These are phyloP conservation scores for Ajuga reptans DNA, from an alignment of 305 asterid species.

Conservation along the genomic window DNA sequence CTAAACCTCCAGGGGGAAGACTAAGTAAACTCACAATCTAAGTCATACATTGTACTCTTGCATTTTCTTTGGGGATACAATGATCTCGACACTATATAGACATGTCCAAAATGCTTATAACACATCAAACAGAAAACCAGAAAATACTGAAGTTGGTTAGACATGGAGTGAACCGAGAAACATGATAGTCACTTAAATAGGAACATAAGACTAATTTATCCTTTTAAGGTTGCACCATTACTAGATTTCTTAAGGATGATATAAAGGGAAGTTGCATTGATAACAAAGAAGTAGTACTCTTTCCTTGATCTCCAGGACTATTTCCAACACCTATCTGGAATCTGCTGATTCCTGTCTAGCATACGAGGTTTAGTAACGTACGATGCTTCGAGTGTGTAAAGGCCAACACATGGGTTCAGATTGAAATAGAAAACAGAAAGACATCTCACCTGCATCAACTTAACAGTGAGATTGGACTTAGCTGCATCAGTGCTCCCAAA, in stretches of 20 bases:
- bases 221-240: neutral
- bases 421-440: neutral
- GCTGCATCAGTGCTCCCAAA: conserved; percentile 63
- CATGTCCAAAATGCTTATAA: neutral
- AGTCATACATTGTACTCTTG: neutral
- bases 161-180: neutral
- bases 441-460: conserved; percentile 81
- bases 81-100: neutral
- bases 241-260: neutral
- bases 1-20: neutral
- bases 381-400: neutral
- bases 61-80: neutral
- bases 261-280: neutral
- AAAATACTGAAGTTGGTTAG: neutral
- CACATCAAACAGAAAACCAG: neutral
- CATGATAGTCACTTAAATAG: neutral
- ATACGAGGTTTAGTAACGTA: neutral
- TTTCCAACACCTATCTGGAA: neutral
- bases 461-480: conserved; percentile 63
- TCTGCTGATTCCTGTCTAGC: neutral
- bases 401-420: neutral
- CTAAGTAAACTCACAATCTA: neutral
- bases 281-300: neutral
- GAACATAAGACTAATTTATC: neutral
- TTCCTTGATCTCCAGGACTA: neutral